Evolutionary conservation across 805 yeast species (phyloP).

Genomic region (Ogataea siamensis): DNA sequence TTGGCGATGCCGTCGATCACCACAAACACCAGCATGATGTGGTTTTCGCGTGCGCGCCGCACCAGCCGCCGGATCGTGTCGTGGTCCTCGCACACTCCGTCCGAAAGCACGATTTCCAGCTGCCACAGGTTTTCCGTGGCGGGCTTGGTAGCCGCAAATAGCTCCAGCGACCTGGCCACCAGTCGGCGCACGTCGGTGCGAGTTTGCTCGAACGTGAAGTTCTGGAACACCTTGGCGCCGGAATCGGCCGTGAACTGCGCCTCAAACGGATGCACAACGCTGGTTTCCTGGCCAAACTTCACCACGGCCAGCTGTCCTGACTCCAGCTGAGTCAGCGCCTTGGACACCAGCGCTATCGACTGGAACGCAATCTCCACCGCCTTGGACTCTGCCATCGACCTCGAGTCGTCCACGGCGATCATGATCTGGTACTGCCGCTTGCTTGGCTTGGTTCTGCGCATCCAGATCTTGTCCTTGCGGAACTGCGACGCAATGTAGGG

Average conservation of each 20-base stretch:
- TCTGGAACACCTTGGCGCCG: constrained; percentile 80
- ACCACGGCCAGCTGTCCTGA: constrained; percentile 91
- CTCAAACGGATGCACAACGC: constrained; percentile 86
- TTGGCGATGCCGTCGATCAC: constrained; percentile 86
- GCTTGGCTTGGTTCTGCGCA: constrained; percentile 94
- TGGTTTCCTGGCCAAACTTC: constrained; percentile 81
- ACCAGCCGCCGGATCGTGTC: constrained; percentile 77
- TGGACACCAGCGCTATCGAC: constrained; percentile 88
- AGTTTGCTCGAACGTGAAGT: constrained; percentile 88
- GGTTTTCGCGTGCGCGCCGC: constrained; percentile 86
- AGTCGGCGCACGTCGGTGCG: constrained; percentile 80
- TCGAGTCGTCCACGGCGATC: constrained; percentile 97
- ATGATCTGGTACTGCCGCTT: constrained; percentile 96
- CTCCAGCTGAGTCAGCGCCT: constrained; percentile 90
- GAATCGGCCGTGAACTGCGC: constrained; percentile 79
- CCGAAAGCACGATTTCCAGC: constrained; percentile 86
- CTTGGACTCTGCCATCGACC: constrained; percentile 93
- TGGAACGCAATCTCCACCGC: constrained; percentile 91
- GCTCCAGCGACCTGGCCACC: constrained; percentile 65
- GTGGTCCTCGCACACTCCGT: constrained; percentile 97
- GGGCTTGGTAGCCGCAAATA: constrained; percentile 59
- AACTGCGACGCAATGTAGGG: constrained; percentile 97
- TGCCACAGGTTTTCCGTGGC: constrained; percentile 77
- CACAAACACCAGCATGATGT: constrained; percentile 92
- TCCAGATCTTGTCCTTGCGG: constrained; percentile 97